Evolutionary conservation across 176 grass and related monocot species (phyloP).

Genomic region (Cenchrus purpureus): DNA sequence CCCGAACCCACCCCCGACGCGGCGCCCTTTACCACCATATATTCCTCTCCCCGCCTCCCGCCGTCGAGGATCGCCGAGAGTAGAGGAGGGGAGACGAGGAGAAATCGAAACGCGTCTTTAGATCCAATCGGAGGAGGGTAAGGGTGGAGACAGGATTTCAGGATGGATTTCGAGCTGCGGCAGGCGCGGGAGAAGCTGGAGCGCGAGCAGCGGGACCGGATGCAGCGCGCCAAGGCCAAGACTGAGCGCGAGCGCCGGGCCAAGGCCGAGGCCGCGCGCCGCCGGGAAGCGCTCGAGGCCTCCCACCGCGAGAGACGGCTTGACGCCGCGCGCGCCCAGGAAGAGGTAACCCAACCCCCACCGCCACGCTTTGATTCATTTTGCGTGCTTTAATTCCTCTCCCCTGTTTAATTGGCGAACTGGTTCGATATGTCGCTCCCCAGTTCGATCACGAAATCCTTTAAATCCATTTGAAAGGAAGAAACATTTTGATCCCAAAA

Average conservation of each 20-base stretch:
- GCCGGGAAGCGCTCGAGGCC: constrained; percentile 73
- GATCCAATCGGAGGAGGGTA: constrained; percentile 22
- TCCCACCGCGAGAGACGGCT: constrained; percentile 72
- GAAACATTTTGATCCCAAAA: constrained; percentile 9
- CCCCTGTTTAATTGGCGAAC: background rate
- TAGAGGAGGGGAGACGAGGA: background rate
- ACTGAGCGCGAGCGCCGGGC: constrained; percentile 67
- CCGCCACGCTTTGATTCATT: background rate
- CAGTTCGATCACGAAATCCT: background rate
- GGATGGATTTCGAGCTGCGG: constrained; percentile 91
- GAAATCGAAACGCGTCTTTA: background rate
- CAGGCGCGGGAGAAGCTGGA: constrained; percentile 77
- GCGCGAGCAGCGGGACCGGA: constrained; percentile 80
- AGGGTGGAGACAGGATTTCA: background rate
- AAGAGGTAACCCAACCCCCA: constrained; percentile 39
- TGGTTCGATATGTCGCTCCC: background rate
- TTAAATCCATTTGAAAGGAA: background rate
- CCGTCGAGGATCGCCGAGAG: background rate
- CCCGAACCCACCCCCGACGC: constrained; percentile 10
- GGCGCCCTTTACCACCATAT: background rate
- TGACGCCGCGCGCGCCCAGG: constrained; percentile 75
- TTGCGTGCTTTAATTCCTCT: background rate
- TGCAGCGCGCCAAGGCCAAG: constrained; percentile 80
- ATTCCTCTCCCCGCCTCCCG: background rate
- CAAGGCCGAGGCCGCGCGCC: constrained; percentile 81